Base-by-base conservation (phyloP, 2,329 filamentous ascomycete genomes). In the Fusarium incarnatum region DNA sequence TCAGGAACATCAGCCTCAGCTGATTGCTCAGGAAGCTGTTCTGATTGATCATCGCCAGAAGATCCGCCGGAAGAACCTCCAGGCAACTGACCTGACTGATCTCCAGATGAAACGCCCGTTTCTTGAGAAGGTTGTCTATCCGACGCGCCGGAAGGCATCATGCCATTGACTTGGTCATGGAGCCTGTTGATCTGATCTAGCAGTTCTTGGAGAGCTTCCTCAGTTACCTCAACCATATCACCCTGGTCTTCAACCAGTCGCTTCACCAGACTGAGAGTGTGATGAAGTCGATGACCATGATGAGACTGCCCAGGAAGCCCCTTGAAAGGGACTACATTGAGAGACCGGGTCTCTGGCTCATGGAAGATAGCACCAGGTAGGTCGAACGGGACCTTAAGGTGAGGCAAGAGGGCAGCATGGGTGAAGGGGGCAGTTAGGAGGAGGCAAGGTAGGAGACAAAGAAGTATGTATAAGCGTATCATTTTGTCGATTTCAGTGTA, bases 111-210 rank as follows among this genome's bases (percentile, higher is more conserved):
- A 12, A 47, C 60, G 41, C n/a, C 23, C 16, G 54, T 16, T 46
- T 58, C 50, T 13, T 53, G 45, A 49, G 65, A 52, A 23, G 63
- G 49, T 28, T 59, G 49, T 32, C 34, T 47, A n/a, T 60, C 48
- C n/a, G 41, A 22, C n/a, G 65, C 63, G 22, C 57, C 54, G n/a
- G 64, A 59, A 25, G 72, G 59, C 15, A 80, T 48, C 71, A 79
- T 67, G 20, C 42, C 64, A 23, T 64, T 56, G 18, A 79, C 75
- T 63, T 79, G 73, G 20, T 71, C 59, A 56, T 78, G 71, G 2
- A 79, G 68, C 3, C 41, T 56, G 37, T 74, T 68, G 48, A 80
- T 73, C 58, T 77, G 76, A 42, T 71, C 59, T 8, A 80, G 67
- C 22, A 80, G 73, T 28, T 72, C 66, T 7, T 72, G 49, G 8